Base-by-base conservation (phyloP, 176 grass and related monocot species). In the Avena eriantha region DNA sequence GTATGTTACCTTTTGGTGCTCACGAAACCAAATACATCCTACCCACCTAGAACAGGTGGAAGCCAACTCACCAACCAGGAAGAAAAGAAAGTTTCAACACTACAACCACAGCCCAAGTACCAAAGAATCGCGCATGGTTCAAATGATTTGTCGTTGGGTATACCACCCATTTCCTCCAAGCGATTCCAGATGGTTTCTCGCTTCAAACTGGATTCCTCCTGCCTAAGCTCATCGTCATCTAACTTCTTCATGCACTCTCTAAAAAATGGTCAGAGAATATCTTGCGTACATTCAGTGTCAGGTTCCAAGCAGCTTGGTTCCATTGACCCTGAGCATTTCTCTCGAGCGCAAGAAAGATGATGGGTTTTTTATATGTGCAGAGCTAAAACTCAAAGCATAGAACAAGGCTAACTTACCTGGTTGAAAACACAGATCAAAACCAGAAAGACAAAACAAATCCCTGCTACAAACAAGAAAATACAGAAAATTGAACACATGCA, bases 331-430 rank as follows among this genome's bases (percentile, higher is more conserved):
- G 90, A 0, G 83, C 73, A 58, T 99, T 99, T 83, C 87, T 95
- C 89, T 99, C 97, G 0, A 99, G 89, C 7, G 94, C 92, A 4
- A 94, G 97, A 73, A 96, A 96, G 84, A 99, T 99, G 55, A 99
- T 99, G 1, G 94, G 94, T 85, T 96, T 76, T 63, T n/a, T n/a
- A n/a, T n/a, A n/a, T n/a, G n/a, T n/a, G n/a, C n/a, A n/a, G n/a
- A n/a, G n/a, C n/a, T n/a, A n/a, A n/a, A n/a, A n/a, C n/a, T n/a
- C n/a, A n/a, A n/a, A n/a, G n/a, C n/a, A n/a, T n/a, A n/a, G n/a
- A n/a, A n/a, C n/a, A n/a, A n/a, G n/a, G n/a, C n/a, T n/a, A n/a
- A n/a, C n/a, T n/a, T n/a, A n/a, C n/a, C n/a, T n/a, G n/a, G n/a
- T n/a, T n/a, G n/a, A n/a, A n/a, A n/a, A n/a, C n/a, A n/a, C n/a